phyloP scores from a whole-genome alignment of 257 asterid genomes.

The Thymus quinquecostatus region DNA sequence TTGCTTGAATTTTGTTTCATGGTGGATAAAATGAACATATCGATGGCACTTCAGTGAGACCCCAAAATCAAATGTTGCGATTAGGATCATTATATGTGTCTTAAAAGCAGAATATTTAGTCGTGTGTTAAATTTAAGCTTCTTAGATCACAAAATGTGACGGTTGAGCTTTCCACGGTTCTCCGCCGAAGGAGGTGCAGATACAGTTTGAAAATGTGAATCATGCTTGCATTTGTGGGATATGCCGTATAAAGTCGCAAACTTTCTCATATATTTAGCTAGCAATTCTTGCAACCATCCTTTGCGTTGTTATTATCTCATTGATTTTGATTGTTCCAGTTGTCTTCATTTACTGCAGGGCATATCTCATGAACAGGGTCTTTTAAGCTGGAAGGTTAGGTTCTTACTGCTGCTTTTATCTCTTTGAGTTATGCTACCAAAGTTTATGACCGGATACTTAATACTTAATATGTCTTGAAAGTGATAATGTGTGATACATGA shows the following conservation, averaged over 20 bases:
- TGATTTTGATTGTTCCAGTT: constrained; percentile 26
- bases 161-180: constrained; percentile 10
- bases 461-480: constrained; percentile 2
- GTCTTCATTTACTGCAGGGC: constrained; percentile 56
- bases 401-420: constrained; percentile 23
- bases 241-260: background rate
- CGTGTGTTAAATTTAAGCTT: background rate
- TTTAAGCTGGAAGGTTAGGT: constrained; percentile 65
- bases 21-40: too few relatives aligned
- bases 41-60: too few relatives aligned
- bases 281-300: constrained; percentile 9
- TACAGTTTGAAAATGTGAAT: constrained; percentile 8
- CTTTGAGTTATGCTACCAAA: background rate
- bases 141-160: constrained; percentile 1
- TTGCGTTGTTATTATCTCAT: constrained; percentile 11
- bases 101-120: too few relatives aligned
- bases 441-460: constrained; percentile 6
- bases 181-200: constrained; percentile 16
- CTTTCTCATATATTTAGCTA: background rate
- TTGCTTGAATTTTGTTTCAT: too few relatives aligned
- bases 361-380: constrained; percentile 57
- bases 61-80: too few relatives aligned
- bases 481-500: background rate
- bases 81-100: too few relatives aligned
- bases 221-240: constrained; percentile 15